A percentile compares a stretch with the other conserved stretches of the same genome.
Conservation (phyloP, 768 basidiomycete genomes). For the Albatrellus ellisii region DNA sequence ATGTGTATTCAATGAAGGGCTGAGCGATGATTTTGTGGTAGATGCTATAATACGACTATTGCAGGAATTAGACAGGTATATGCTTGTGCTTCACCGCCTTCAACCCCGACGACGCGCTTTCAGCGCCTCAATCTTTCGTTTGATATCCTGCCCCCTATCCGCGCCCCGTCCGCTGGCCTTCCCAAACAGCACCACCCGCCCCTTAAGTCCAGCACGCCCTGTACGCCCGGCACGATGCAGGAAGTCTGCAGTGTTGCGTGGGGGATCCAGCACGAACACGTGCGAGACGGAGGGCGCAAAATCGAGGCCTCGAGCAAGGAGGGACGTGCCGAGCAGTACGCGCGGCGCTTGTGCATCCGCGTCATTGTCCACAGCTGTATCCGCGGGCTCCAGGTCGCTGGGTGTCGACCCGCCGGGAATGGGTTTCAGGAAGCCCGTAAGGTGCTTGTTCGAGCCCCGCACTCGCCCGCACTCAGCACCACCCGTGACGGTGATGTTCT, state of each 20-base stretch:
- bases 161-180: constrained; percentile 56
- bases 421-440: constrained; percentile 11
- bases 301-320: constrained; percentile 84
- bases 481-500: constrained; percentile 8
- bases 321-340: constrained; percentile 80
- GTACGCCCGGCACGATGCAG: constrained; percentile 82
- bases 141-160: constrained; percentile 16
- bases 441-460: constrained; percentile 11
- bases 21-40: too few species aligned
- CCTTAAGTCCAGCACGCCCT: constrained; percentile 57
- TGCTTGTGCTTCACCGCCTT: too few species aligned
- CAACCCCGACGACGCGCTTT: background rate
- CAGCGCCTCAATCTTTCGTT: constrained; percentile 2
- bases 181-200: constrained; percentile 68
- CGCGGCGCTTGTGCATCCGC: constrained; percentile 30
- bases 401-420: background rate
- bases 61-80: too few species aligned
- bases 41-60: too few species aligned
- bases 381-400: constrained; percentile 2
- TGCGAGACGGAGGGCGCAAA: constrained; percentile 71
- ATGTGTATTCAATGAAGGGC: too few species aligned
- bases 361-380: constrained; percentile 14
- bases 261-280: constrained; percentile 81
- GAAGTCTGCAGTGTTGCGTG: constrained; percentile 85
- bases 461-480: constrained; percentile 4